Evolutionary conservation across 768 basidiomycete genomes (phyloP), one percentile per base, ranked within the genome.

Genomic region (Mycena vitilis): DNA sequence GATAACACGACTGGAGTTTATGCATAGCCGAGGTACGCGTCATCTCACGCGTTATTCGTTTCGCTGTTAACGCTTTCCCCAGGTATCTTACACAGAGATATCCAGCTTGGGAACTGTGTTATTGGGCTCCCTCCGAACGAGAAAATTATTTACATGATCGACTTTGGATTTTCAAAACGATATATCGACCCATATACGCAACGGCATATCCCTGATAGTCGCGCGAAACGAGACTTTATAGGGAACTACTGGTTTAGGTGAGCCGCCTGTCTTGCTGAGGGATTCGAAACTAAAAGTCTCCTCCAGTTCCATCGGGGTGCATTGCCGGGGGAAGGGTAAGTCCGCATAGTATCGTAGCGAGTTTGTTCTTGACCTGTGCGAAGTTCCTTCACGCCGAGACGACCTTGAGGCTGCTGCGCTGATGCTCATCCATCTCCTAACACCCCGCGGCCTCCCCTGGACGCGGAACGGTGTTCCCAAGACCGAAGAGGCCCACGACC

Each of bases 231-330:
- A 48, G 89, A 92, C 73, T 94, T 94, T 70, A 88, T 94, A 60
- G 92, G 92, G 30, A 94, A 94, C 75, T 94, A 93, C 75, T 94
- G 91, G 91, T 94, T 94, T 75, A 89, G 87, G 81, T 90, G 61
- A 65, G 80, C 70, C 5, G 13, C 40, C 36, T 7, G 37, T 38
- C 51, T n/a, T 10, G 13, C 30, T 53, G 0, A 2, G 22, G 11
- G 0, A 15, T 45, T 34, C 23, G 22, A 30, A 45, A 34, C 45
- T 3, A 34, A 51, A 18, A 38, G 16, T 13, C 38, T 34, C 30
- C 36, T 3, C 0, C 70, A 87, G 87, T 54, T 91, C 92, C 13
- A 86, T 94, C 5, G 87, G 85, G 47, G 93, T 94, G 13, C 92
- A 94, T 76, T 94, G 92, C 72, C 87, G 87, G 55, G 90, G 90